These are phyloP conservation scores for Neurospora sp. DNA, from an alignment of 2,329 filamentous ascomycete genomes.

Conservation along the genomic window DNA sequence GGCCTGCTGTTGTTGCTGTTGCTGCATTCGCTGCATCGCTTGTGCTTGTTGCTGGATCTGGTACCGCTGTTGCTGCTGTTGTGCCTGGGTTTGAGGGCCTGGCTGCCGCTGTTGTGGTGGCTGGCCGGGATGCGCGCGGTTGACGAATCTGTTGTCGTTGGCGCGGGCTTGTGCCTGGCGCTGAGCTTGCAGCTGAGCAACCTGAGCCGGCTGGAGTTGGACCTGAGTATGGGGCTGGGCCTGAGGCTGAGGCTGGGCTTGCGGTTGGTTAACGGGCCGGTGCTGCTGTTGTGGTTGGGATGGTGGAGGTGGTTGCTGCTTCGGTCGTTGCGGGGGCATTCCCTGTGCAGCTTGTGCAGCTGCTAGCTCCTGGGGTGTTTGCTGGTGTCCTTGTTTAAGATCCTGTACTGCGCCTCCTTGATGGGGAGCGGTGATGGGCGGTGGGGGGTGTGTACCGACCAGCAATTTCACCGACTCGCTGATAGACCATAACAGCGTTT, in stretches of 20 bases:
- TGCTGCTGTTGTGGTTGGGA: background rate
- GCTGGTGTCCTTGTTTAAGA: background rate
- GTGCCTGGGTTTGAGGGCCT: background rate
- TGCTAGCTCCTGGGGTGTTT: background rate
- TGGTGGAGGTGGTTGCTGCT: background rate
- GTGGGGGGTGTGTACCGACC: constrained; percentile 9
- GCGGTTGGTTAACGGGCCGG: background rate
- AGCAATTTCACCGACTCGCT: constrained; percentile 36
- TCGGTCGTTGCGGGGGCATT: background rate
- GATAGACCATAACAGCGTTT: constrained; percentile 34
- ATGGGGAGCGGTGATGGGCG: background rate
- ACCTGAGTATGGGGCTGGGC: background rate
- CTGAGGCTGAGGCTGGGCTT: background rate
- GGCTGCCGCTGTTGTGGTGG: background rate
- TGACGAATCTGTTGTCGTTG: background rate
- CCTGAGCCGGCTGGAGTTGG: background rate
- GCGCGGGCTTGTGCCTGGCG: background rate
- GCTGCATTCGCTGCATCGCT: constrained; percentile 1
- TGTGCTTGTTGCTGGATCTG: background rate
- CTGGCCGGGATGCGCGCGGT: background rate
- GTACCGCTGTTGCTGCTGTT: constrained; percentile 1
- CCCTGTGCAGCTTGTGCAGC: background rate
- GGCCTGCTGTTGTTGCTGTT: background rate
- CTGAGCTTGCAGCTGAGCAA: background rate
- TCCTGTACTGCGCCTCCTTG: background rate